These are phyloP conservation scores for Hansenula sp. DNA, from an alignment of 1,139 yeast species.

Conservation along the genomic window DNA sequence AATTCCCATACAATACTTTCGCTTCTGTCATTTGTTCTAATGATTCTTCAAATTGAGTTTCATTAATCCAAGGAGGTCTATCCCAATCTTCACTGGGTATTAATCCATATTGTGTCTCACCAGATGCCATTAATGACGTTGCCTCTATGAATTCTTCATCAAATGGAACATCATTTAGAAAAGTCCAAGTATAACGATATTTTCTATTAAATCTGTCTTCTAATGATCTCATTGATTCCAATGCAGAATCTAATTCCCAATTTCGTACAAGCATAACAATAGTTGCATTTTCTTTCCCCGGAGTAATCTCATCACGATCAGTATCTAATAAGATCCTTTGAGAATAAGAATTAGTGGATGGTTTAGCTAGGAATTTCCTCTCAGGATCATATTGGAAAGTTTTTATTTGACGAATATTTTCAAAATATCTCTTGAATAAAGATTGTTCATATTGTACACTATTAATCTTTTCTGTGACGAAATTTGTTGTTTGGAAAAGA, in stretches of 20 bases:
- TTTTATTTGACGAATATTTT: constrained; percentile 6
- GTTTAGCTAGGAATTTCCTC: constrained; percentile 25
- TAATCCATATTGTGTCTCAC: constrained; percentile 68
- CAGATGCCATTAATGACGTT: constrained; percentile 83
- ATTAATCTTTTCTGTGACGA: constrained; percentile 17
- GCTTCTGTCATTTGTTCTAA: constrained; percentile 53
- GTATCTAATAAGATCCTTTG: constrained; percentile 26
- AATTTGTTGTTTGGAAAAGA: constrained; percentile 14
- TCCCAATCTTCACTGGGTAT: constrained; percentile 72
- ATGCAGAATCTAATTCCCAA: constrained; percentile 57
- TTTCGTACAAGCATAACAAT: constrained; percentile 71
- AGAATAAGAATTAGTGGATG: constrained; percentile 41
- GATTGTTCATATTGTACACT: constrained; percentile 17
- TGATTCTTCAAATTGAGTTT: constrained; percentile 36
- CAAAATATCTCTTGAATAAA: constrained; percentile 11
- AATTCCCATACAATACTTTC: constrained; percentile 69
- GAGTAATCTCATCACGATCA: constrained; percentile 29
- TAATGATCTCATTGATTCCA: constrained; percentile 59
- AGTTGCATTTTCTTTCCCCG: constrained; percentile 49
- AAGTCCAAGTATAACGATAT: constrained; percentile 82
- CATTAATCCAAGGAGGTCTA: constrained; percentile 46
- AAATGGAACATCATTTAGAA: constrained; percentile 79
- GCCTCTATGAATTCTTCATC: constrained; percentile 56
- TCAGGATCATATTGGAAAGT: constrained; percentile 7
- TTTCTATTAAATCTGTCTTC: constrained; percentile 67